A percentile compares a stretch with the other conserved stretches of the same genome.
Conservation (phyloP, 768 basidiomycete species). For the Xerocomus potaroensis region DNA sequence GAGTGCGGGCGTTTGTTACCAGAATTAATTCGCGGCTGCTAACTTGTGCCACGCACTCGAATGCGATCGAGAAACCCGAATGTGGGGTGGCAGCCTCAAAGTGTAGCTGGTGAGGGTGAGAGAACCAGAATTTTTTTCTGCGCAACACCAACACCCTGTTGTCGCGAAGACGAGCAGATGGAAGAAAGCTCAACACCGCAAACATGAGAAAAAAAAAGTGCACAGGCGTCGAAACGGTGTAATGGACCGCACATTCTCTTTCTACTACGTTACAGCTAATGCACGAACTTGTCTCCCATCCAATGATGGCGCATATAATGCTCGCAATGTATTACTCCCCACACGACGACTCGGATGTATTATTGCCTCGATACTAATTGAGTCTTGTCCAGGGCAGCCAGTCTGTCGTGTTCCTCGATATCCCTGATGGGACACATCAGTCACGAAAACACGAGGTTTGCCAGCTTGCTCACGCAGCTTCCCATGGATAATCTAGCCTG, state of each 20-base stretch:
- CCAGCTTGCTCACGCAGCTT: slow-evolving; percentile 52
- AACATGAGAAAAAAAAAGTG: background rate
- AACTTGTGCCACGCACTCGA: slow-evolving; percentile 6
- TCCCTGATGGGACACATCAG: slow-evolving; percentile 39
- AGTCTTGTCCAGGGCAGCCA: slow-evolving; percentile 44
- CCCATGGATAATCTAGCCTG: slow-evolving; percentile 87
- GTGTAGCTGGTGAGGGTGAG: slow-evolving; percentile 1
- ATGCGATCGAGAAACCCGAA: slow-evolving; percentile 1
- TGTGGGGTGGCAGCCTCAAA: slow-evolving; percentile 1
- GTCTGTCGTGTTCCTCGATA: slow-evolving; percentile 71
- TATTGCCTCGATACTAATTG: slow-evolving; percentile 5
- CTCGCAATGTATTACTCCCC: background rate
- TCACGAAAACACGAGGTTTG: background rate
- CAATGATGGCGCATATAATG: too few species aligned
- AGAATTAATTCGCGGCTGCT: slow-evolving; percentile 5
- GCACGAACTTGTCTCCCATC: too few species aligned
- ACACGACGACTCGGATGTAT: background rate
- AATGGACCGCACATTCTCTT: too few species aligned
- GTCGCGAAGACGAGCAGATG: background rate
- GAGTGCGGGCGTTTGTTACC: slow-evolving; percentile 1
- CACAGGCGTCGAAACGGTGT: slow-evolving; percentile 2
- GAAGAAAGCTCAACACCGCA: background rate
- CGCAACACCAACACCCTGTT: background rate
- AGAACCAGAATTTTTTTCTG: slow-evolving; percentile 8
- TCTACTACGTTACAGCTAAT: too few species aligned